phyloP scores from a whole-genome alignment of 78 protist species.

The Capsaspora owczarzaki region DNA sequence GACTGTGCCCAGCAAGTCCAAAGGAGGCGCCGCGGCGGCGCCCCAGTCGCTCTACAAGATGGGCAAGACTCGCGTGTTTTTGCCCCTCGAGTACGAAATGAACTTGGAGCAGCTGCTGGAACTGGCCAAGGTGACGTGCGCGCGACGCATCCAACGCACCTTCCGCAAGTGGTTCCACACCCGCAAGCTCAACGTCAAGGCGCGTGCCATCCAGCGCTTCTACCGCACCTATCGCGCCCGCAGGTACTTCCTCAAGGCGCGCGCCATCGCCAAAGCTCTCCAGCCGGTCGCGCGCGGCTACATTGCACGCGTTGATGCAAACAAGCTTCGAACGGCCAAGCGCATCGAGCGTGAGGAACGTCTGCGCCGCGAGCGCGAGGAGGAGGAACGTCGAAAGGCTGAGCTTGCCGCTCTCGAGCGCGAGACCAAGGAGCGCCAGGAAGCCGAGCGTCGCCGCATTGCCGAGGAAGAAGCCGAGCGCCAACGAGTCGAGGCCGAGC shows the following conservation, averaged over 20 bases:
- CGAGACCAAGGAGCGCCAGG: too few relatives aligned
- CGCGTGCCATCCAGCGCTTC: background rate
- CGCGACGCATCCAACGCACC: background rate
- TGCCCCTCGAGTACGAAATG: background rate
- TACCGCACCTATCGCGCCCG: background rate
- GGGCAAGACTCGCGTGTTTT: background rate
- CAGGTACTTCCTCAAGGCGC: background rate
- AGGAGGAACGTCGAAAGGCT: too few relatives aligned
- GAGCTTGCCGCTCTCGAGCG: too few relatives aligned
- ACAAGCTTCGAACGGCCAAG: too few relatives aligned
- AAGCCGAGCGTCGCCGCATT: too few relatives aligned
- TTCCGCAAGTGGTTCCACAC: background rate
- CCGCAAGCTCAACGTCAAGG: background rate
- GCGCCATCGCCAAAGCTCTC: background rate
- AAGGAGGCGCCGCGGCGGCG: too few relatives aligned
- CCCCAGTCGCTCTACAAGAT: too few relatives aligned
- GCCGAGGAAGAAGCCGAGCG: background rate
- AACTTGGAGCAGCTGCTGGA: background rate
- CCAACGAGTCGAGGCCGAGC: background rate
- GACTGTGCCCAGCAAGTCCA: too few relatives aligned
- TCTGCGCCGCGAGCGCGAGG: too few relatives aligned
- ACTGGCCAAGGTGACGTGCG: background rate
- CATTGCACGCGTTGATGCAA: background rate
- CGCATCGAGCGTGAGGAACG: too few relatives aligned
- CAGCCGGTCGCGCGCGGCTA: background rate